Conservation (phyloP, 2,329 filamentous ascomycete genomes). For the Botrytis cinerea region DNA sequence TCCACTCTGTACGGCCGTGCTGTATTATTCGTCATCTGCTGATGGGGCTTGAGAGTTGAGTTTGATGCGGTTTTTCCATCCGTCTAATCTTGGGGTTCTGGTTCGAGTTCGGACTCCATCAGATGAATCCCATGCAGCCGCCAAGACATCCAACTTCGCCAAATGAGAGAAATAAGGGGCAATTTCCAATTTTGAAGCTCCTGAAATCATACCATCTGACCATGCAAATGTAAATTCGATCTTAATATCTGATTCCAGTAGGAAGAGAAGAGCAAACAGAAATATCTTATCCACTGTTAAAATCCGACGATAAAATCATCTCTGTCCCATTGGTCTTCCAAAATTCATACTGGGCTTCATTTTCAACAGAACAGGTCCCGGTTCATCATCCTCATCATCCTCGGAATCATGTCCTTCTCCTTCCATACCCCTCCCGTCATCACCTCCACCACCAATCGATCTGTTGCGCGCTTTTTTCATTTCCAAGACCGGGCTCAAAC, state of each 20-base stretch:
- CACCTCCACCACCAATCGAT: conserved; percentile 3
- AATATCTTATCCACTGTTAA: not conserved
- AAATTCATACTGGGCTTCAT: conserved; percentile 38
- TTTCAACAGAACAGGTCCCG: conserved; percentile 27
- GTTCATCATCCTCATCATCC: conserved; percentile 25
- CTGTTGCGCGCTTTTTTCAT: conserved; percentile 14
- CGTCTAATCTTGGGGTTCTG: not conserved
- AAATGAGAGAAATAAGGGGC: not conserved
- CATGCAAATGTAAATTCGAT: not conserved
- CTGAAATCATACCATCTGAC: not conserved
- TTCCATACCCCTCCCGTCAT: conserved; percentile 18
- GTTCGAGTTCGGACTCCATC: not conserved
- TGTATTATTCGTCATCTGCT: not conserved
- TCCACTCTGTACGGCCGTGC: not conserved
- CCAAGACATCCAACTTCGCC: not conserved
- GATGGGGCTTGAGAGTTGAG: not conserved
- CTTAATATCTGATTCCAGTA: not conserved
- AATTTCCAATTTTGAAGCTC: conserved; percentile 1
- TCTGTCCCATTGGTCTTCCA: conserved; percentile 34
- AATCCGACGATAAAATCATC: conserved; percentile 2
- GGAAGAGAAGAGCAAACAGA: not conserved
- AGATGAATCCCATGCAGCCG: not conserved
- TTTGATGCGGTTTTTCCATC: not conserved
- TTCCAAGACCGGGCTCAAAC: conserved; percentile 20
- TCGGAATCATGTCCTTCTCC: conserved; percentile 23